Evolutionary conservation across 1,284 basidiomycete species (phyloP).

Genomic region (Heterobasidion occidentale): DNA sequence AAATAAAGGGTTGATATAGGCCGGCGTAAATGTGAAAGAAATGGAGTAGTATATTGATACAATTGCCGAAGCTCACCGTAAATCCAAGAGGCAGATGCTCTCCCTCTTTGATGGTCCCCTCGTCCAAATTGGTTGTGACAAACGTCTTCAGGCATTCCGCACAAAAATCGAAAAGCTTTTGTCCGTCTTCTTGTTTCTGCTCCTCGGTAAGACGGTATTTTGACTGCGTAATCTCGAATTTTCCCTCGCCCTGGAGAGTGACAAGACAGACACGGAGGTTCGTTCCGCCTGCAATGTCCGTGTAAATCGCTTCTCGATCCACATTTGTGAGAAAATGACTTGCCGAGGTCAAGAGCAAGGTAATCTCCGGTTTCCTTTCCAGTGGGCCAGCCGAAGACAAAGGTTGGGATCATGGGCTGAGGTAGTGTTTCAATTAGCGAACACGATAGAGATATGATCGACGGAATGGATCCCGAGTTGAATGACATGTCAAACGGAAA

Average conservation of each 20-base stretch:
- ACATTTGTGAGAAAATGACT: conserved; percentile 16
- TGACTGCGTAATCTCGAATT: conserved; percentile 96
- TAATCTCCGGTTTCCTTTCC: conserved; percentile 88
- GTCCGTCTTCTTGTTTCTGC: conserved; percentile 97
- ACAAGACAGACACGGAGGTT: conserved; percentile 98
- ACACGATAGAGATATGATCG: background rate
- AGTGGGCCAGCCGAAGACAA: conserved; percentile 94
- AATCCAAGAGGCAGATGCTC: conserved; percentile 84
- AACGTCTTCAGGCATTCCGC: conserved; percentile 91
- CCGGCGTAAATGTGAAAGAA: background rate
- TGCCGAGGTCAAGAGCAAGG: conserved; percentile 91
- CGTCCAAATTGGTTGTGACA: conserved; percentile 69
- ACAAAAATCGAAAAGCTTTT: conserved; percentile 95
- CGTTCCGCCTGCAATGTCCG: conserved; percentile 61
- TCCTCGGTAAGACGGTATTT: conserved; percentile 97
- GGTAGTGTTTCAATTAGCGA: conserved; percentile 6
- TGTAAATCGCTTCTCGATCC: background rate
- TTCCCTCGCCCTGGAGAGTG: conserved; percentile 82
- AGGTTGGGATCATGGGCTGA: conserved; percentile 93
- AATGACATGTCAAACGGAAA: conserved; percentile 1
- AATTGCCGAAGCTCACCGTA: conserved; percentile 53
- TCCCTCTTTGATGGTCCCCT: conserved; percentile 59
- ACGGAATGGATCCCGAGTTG: background rate
- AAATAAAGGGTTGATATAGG: background rate
- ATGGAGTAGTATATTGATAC: background rate